These are phyloP conservation scores for Fusarium paranaense DNA, from an alignment of 2,329 filamentous ascomycete genomes.

Conservation along the genomic window DNA sequence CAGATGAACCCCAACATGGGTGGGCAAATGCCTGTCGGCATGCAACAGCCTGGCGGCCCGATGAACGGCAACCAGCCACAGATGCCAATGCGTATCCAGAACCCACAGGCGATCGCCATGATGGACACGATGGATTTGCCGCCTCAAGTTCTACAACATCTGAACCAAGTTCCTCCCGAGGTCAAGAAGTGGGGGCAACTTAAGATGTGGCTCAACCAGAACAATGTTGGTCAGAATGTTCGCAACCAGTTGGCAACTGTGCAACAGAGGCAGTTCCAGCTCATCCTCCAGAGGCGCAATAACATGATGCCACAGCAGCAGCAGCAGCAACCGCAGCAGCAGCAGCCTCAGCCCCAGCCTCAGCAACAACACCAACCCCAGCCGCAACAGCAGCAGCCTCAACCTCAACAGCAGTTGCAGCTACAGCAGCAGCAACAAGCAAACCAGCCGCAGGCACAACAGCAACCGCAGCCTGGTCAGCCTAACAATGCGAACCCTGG, in stretches of 20 bases:
- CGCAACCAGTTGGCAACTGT: conserved; percentile 49
- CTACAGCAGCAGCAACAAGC: conserved; percentile 24
- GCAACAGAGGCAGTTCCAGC: conserved; percentile 56
- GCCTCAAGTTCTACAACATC: conserved; percentile 46
- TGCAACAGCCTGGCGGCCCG: conserved; percentile 45
- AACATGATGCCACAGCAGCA: conserved; percentile 44
- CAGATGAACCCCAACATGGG: conserved; percentile 49
- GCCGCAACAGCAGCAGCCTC: conserved; percentile 41
- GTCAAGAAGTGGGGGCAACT: conserved; percentile 63
- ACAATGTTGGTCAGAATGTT: conserved; percentile 48
- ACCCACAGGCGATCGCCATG: conserved; percentile 51
- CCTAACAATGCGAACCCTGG: conserved; percentile 43
- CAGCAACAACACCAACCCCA: conserved; percentile 28
- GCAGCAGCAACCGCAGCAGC: conserved; percentile 34
- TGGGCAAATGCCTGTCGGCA: conserved; percentile 45
- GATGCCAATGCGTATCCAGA: conserved; percentile 46
- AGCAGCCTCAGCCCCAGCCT: conserved; percentile 33
- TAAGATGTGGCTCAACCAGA: conserved; percentile 55
- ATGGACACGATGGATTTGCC: conserved; percentile 65
- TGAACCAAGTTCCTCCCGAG: conserved; percentile 53
- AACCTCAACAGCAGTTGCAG: conserved; percentile 30
- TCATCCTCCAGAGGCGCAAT: conserved; percentile 46
- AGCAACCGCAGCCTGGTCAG: conserved; percentile 42
- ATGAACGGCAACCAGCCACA: conserved; percentile 45
- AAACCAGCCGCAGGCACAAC: conserved; percentile 32